Percentiles rank a stretch among this genome's conserved stretches.
Evolutionary conservation across 257 asterid genomes (phyloP).

Genomic region (Leonotis leonurus): DNA sequence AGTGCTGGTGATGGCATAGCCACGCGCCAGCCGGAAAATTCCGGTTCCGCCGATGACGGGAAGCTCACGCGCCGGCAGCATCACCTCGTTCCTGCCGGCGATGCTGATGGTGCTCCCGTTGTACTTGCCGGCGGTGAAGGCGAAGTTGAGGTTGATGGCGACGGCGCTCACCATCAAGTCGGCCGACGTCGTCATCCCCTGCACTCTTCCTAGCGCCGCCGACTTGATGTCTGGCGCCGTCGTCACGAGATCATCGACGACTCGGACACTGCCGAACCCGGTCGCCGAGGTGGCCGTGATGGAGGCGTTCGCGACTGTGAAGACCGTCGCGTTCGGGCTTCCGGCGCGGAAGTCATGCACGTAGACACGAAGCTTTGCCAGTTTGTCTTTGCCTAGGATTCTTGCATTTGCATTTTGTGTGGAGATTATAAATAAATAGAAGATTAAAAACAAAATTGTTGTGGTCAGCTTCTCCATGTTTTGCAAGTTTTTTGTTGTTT

Average conservation of each 20-base stretch:
- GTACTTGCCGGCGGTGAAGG: constrained; percentile 26
- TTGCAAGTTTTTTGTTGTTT: no score
- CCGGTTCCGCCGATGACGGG: constrained; percentile 41
- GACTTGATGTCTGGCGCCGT: constrained; percentile 25
- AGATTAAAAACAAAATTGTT: not conserved
- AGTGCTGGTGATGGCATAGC: constrained; percentile 25
- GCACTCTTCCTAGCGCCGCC: constrained; percentile 23
- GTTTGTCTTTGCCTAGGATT: constrained; percentile 1
- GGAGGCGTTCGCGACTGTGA: constrained; percentile 29
- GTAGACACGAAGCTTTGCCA: constrained; percentile 21
- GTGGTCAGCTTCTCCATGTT: not conserved
- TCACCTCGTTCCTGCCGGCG: constrained; percentile 25
- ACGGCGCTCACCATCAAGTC: constrained; percentile 17
- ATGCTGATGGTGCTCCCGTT: constrained; percentile 34
- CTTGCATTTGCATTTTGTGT: constrained; percentile 3
- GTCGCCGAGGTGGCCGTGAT: constrained; percentile 27
- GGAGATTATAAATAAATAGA: not conserved
- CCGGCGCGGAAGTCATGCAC: constrained; percentile 28
- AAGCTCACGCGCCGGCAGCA: constrained; percentile 14
- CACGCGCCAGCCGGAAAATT: constrained; percentile 29
- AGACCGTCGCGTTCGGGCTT: constrained; percentile 12
- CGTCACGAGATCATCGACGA: constrained; percentile 29
- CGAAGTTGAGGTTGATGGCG: constrained; percentile 24
- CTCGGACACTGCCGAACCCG: constrained; percentile 24
- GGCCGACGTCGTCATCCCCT: constrained; percentile 21